A percentile compares a stretch with the other conserved stretches of the same genome.
phyloP scores from a whole-genome alignment of 805 yeast species.

The Torulaspora gathmanii region DNA sequence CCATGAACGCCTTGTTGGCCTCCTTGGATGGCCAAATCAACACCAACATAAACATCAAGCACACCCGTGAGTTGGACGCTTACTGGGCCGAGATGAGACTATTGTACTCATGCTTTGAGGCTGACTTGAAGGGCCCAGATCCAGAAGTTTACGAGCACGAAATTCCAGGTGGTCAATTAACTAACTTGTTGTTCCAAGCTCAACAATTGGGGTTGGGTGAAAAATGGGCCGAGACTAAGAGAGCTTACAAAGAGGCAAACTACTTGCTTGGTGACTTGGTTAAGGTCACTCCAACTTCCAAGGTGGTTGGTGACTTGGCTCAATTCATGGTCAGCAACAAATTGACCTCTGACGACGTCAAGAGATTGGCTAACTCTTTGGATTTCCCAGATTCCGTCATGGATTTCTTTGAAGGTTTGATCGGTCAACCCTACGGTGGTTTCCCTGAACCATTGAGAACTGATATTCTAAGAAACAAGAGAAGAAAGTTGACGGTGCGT shows the following conservation, averaged over 20 bases:
- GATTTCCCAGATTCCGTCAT: slow-evolving; percentile 98
- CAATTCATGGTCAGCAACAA: slow-evolving; percentile 98
- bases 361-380: slow-evolving; percentile 77
- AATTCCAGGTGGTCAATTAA: slow-evolving; percentile 99
- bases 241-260: slow-evolving; percentile 89
- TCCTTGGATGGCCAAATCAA: slow-evolving; percentile 83
- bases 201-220: slow-evolving; percentile 97
- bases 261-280: slow-evolving; percentile 90
- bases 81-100: slow-evolving; percentile 99
- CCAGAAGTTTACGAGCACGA: slow-evolving; percentile 98
- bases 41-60: slow-evolving; percentile 61
- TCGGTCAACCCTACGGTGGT: slow-evolving; percentile 99
- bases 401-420: slow-evolving; percentile 97
- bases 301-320: slow-evolving; percentile 99
- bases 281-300: slow-evolving; percentile 98
- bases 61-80: slow-evolving; percentile 78
- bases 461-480: slow-evolving; percentile 83
- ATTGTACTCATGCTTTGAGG: slow-evolving; percentile 94
- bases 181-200: slow-evolving; percentile 97
- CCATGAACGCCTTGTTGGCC: slow-evolving; percentile 87
- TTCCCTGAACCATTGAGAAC: slow-evolving; percentile 99
- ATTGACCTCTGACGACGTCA: slow-evolving; percentile 77
- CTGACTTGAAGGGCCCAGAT: slow-evolving; percentile 98
- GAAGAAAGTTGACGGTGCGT: slow-evolving; percentile 81
- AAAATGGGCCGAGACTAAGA: slow-evolving; percentile 94